These are phyloP conservation scores for Raphanus raphanistrum DNA, from an alignment of 345 rosid species.

Conservation along the genomic window DNA sequence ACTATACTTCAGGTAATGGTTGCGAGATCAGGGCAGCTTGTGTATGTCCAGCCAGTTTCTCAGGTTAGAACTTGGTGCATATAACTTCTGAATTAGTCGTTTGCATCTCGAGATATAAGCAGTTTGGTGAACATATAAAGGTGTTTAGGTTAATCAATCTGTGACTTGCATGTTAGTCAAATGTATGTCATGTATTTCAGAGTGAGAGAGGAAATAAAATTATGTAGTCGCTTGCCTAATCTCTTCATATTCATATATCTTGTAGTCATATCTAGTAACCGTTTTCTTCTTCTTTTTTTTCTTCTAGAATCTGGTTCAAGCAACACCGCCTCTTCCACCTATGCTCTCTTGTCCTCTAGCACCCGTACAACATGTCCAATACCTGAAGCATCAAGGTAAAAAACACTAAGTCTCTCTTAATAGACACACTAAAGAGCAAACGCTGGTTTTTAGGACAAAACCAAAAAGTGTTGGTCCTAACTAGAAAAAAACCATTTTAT, in stretches of 20 bases:
- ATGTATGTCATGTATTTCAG: background rate
- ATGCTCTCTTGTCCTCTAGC: constrained; percentile 53
- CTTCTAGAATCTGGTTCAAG: constrained; percentile 60
- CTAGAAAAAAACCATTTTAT: background rate
- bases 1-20: constrained; percentile 57
- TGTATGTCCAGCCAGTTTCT: constrained; percentile 72
- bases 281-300: constrained; percentile 8
- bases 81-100: background rate
- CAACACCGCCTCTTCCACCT: constrained; percentile 49
- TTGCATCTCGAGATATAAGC: background rate
- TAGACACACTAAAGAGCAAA: background rate
- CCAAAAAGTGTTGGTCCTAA: background rate
- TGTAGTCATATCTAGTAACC: background rate
- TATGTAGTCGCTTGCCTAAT: background rate
- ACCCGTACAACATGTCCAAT: constrained; percentile 54
- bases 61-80: constrained; percentile 53
- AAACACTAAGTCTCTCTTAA: background rate
- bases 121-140: background rate
- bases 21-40: constrained; percentile 68
- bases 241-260: background rate
- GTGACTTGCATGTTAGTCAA: background rate
- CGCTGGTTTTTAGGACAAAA: background rate
- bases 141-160: background rate
- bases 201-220: background rate
- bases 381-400: constrained; percentile 60